Percentiles rank a stretch among this genome's conserved stretches.
Evolutionary conservation across 257 asterid genomes (phyloP).

Genomic region (Nicotiana otophora): DNA sequence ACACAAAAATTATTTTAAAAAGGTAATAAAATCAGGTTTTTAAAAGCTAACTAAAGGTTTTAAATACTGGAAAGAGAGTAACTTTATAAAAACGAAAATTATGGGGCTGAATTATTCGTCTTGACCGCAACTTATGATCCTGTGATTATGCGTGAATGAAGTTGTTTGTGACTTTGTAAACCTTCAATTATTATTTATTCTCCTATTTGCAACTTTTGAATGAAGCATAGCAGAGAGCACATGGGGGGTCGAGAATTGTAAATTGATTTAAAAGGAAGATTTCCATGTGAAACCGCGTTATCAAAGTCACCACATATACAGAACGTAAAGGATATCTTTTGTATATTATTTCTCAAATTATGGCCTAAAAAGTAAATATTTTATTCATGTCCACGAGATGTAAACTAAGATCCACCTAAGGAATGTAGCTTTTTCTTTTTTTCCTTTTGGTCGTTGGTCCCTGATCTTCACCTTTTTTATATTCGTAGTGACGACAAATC

Average conservation of each 20-base stretch:
- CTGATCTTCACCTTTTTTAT: background rate
- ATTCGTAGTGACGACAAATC: background rate
- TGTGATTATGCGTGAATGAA: background rate
- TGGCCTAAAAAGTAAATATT: background rate
- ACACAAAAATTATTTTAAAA: background rate
- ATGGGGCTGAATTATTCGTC: background rate
- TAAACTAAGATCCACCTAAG: background rate
- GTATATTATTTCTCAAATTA: background rate
- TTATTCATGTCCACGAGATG: background rate
- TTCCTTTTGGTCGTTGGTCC: background rate
- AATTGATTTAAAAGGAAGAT: background rate
- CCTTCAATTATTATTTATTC: background rate
- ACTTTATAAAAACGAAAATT: background rate
- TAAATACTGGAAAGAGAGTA: background rate
- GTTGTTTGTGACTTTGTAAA: background rate
- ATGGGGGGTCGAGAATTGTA: background rate
- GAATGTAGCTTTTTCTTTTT: background rate
- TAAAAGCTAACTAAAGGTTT: background rate
- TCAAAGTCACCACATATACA: background rate
- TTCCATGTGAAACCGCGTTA: background rate
- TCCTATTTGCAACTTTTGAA: background rate
- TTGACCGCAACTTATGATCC: background rate
- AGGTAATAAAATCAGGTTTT: background rate
- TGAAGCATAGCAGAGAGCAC: background rate
- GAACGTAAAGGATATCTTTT: background rate